Evolutionary conservation across 2,329 filamentous ascomycete genomes (phyloP).

Genomic region (Apiospora phragmitis): DNA sequence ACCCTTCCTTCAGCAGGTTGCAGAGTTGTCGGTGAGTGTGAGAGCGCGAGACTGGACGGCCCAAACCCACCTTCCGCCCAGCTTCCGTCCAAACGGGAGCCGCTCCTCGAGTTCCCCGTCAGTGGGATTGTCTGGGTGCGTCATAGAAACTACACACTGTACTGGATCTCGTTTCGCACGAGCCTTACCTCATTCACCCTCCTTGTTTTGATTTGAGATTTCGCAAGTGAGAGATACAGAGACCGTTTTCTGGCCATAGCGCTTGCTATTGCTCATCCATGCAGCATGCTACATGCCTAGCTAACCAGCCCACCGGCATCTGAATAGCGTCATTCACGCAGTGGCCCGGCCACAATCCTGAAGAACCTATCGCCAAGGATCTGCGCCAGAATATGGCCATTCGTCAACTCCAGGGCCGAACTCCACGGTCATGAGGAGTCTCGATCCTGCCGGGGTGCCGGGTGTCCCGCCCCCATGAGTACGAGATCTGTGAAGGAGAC

Average conservation of each 20-base stretch:
- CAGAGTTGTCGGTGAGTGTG: conserved; percentile 1
- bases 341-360: neutral
- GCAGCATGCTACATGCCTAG: too few species aligned
- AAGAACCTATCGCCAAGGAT: neutral
- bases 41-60: neutral
- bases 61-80: neutral
- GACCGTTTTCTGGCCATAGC: neutral
- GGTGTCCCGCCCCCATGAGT: neutral
- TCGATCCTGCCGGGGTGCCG: neutral
- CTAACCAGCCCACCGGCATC: conserved; percentile 1
- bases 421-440: neutral
- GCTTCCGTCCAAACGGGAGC: conserved; percentile 8
- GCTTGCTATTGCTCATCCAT: neutral
- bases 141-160: conserved; percentile 1
- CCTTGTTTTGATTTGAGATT: conserved; percentile 9
- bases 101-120: conserved; percentile 8
- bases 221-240: neutral
- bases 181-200: neutral
- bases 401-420: neutral
- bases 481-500: neutral
- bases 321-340: neutral
- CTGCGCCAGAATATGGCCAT: neutral
- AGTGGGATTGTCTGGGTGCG: neutral
- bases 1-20: neutral
- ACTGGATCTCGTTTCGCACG: neutral